A percentile compares a stretch with the other conserved stretches of the same genome.
Evolutionary conservation across 495 filamentous ascomycete genomes (phyloP).

Genomic region (Articulospora tetracladia): DNA sequence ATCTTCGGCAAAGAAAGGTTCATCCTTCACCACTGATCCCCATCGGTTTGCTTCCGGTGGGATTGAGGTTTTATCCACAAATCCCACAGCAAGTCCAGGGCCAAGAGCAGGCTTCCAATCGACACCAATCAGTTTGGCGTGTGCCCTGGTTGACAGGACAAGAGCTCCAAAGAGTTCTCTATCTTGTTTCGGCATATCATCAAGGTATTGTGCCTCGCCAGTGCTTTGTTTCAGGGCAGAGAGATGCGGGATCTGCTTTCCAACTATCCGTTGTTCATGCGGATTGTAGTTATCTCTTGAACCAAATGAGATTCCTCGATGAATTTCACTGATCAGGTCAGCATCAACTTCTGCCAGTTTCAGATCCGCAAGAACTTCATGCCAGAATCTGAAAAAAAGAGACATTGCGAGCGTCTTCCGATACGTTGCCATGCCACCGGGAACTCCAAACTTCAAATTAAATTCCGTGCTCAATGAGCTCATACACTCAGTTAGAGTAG

Average conservation of each 20-base stretch:
- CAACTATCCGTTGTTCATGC: slow-evolving; percentile 35
- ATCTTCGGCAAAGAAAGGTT: slow-evolving; percentile 38
- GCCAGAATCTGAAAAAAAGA: slow-evolving; percentile 69
- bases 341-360: slow-evolving; percentile 36
- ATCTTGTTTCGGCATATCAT: slow-evolving; percentile 35
- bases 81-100: slow-evolving; percentile 37
- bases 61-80: slow-evolving; percentile 35
- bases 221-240: slow-evolving; percentile 39
- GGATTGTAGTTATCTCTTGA: slow-evolving; percentile 46
- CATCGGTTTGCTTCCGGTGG: slow-evolving; percentile 32
- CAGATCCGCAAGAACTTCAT: slow-evolving; percentile 55
- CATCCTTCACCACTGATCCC: slow-evolving; percentile 33
- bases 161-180: slow-evolving; percentile 34
- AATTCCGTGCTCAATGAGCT: slow-evolving; percentile 67
- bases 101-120: slow-evolving; percentile 36
- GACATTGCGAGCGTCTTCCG: slow-evolving; percentile 68
- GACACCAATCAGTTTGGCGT: slow-evolving; percentile 36
- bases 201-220: slow-evolving; percentile 38
- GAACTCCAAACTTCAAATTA: slow-evolving; percentile 66
- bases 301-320: slow-evolving; percentile 55
- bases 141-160: slow-evolving; percentile 34
- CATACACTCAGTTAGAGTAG: slow-evolving; percentile 67
- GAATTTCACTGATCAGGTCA: slow-evolving; percentile 55
- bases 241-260: slow-evolving; percentile 38
- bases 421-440: slow-evolving; percentile 78